Evolutionary conservation across 2,329 filamentous ascomycete genomes (phyloP).

Genomic region (Nigrograna mackinnonii): DNA sequence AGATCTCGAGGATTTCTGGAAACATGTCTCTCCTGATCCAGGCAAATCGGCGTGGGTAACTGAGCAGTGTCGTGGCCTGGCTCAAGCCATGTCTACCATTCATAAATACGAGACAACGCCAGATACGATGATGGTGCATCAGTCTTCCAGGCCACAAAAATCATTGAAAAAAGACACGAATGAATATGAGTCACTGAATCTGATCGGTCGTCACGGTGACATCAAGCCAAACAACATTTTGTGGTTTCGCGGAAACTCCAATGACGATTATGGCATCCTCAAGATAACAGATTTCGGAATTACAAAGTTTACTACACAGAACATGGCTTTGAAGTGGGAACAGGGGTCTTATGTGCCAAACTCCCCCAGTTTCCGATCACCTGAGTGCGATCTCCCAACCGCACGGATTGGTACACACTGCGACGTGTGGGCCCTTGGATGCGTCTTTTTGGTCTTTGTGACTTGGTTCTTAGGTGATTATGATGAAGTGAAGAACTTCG

Average conservation of each 20-base stretch:
- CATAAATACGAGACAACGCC: neutral
- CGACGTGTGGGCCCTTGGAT: constrained; percentile 39
- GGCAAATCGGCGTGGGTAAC: neutral
- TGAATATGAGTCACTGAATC: no score
- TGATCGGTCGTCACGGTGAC: constrained; percentile 36
- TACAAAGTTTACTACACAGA: constrained; percentile 5
- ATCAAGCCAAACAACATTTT: constrained; percentile 45
- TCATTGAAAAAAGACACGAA: neutral
- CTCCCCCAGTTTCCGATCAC: constrained; percentile 41
- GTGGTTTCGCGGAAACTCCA: constrained; percentile 21
- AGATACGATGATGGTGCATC: neutral
- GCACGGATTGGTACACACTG: constrained; percentile 31
- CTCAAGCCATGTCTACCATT: neutral
- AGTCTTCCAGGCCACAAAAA: neutral
- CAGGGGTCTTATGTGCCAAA: neutral
- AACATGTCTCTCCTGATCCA: neutral
- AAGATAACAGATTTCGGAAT: constrained; percentile 38
- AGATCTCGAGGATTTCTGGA: constrained; percentile 3
- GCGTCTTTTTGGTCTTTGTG: constrained; percentile 30
- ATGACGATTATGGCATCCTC: constrained; percentile 15
- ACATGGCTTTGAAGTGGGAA: neutral
- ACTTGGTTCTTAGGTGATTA: constrained; percentile 25
- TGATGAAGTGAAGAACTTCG: neutral
- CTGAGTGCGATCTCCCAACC: constrained; percentile 34
- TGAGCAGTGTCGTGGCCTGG: neutral